Evolutionary conservation across 805 yeast species (phyloP).

Genomic region (Tetrapisispora taiwanensis): DNA sequence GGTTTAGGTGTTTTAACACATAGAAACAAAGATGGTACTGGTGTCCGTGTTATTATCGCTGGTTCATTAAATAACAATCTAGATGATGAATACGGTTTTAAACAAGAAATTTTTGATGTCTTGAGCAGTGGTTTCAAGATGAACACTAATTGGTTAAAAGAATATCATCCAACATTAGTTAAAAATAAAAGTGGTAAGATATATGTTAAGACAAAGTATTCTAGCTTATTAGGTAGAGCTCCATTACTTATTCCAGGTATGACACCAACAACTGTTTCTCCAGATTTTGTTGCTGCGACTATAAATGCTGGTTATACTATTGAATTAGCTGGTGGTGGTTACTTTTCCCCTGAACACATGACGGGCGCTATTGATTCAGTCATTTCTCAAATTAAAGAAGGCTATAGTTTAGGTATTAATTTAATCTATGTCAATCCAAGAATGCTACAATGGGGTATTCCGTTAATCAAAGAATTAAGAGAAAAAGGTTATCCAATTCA

Average conservation of each 20-base stretch:
- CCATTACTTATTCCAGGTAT: slow-evolving; percentile 98
- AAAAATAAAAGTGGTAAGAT: slow-evolving; percentile 65
- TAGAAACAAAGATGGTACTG: slow-evolving; percentile 97
- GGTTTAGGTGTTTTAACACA: slow-evolving; percentile 95
- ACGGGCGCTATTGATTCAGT: slow-evolving; percentile 67
- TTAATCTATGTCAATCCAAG: slow-evolving; percentile 94
- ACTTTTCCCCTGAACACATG: slow-evolving; percentile 65
- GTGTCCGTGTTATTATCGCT: slow-evolving; percentile 87
- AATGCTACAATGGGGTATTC: slow-evolving; percentile 98
- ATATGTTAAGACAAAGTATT: slow-evolving; percentile 88
- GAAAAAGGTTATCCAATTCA: slow-evolving; percentile 91
- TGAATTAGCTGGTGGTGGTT: slow-evolving; percentile 99
- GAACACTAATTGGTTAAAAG: slow-evolving; percentile 85
- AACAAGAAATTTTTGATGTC: slow-evolving; percentile 84
- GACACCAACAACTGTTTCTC: slow-evolving; percentile 97
- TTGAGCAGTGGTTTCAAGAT: slow-evolving; percentile 55
- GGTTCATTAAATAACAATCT: slow-evolving; percentile 70
- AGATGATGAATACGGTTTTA: slow-evolving; percentile 87
- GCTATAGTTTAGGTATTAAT: slow-evolving; percentile 84
- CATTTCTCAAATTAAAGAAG: slow-evolving; percentile 61
- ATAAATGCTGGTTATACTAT: slow-evolving; percentile 94
- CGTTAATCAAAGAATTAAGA: slow-evolving; percentile 81
- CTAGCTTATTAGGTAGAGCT: slow-evolving; percentile 84
- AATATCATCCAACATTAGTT: slow-evolving; percentile 76
- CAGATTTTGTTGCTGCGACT: slow-evolving; percentile 89